Base-by-base conservation (phyloP, 1,139 yeast species). In the Komagataea norvegica region DNA sequence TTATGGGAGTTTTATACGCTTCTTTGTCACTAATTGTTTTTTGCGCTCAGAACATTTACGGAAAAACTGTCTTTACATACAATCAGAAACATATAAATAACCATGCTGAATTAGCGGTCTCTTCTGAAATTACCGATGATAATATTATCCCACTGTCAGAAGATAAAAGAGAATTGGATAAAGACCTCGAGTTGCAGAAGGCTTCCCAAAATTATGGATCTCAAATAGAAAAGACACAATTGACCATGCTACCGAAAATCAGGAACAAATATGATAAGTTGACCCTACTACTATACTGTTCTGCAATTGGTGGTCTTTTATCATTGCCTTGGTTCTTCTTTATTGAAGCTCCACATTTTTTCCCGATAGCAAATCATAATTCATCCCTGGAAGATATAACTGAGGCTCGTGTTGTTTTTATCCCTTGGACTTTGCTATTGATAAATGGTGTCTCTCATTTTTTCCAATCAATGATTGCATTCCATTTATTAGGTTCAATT, bases 11-110 rank as follows among this genome's bases (percentile, higher is more conserved):
- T 33, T 33, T 75, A 10, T 87, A 79, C 60, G 96, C 97, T 3
- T 74, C 85, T 39, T 54, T 80, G 24, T 85, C 95, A 10, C 81
- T 91, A 74, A 60, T 88, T 29, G 84, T 89, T 32, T 91, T 91
- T 60, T 97, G 89, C 9, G 74, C 84, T 11, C 97, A 91, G 57
- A 91, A 91, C 60, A 87, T 91, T 48, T 89, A 86, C 63, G 93
- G 96, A 37, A 91, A 91, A 60, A 81, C 77, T 44, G 77, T 89
- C 40, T 71, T 91, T 46, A 87, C 96, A 2, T 74, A 62, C 32
- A 62, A 65, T 34, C 48, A 53, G 15, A 51, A 46, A 13, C 44
- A 47, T 13, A 36, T 46, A 19, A 51, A 47, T 26, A 46, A 48
- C 31, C 55, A 51, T 31, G 43, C 55, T 1, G 49, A 46, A 15